Conservation (phyloP, 768 basidiomycete genomes). For the Candolleomyces eurysporus region DNA sequence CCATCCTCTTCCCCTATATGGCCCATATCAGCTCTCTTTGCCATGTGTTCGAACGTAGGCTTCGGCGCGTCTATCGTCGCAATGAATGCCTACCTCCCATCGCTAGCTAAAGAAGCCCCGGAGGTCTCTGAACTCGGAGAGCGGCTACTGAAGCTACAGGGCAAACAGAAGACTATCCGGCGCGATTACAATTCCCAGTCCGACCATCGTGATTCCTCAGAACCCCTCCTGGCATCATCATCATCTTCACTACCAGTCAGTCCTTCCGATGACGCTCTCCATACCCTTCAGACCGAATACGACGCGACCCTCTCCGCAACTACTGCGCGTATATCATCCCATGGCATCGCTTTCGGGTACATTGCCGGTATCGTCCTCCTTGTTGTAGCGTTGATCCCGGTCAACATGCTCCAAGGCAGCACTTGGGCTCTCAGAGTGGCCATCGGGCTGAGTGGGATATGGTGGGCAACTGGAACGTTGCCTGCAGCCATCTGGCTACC, state of each 20-base stretch:
- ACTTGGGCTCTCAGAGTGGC: constrained; percentile 80
- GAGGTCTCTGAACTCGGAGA: constrained; percentile 47
- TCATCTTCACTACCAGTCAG: not conserved
- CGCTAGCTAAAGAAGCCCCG: constrained; percentile 62
- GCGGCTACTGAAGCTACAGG: constrained; percentile 25
- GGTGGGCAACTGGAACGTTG: constrained; percentile 85
- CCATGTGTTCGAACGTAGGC: constrained; percentile 76
- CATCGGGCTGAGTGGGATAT: constrained; percentile 79
- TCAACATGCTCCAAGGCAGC: constrained; percentile 67
- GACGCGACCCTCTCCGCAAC: constrained; percentile 61
- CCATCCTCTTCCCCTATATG: constrained; percentile 72
- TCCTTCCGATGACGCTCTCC: not conserved
- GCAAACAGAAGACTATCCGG: constrained; percentile 14
- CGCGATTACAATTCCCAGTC: constrained; percentile 12
- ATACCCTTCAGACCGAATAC: constrained; percentile 40
- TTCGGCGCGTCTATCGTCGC: constrained; percentile 89
- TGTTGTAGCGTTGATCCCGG: constrained; percentile 74
- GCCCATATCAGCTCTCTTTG: constrained; percentile 65
- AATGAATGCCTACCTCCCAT: constrained; percentile 85
- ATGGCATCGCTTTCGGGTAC: constrained; percentile 87
- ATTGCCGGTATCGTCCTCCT: constrained; percentile 77
- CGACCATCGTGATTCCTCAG: constrained; percentile 34
- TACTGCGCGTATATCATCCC: constrained; percentile 80
- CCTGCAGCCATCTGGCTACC: constrained; percentile 80
- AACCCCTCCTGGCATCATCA: constrained; percentile 26